phyloP scores from a whole-genome alignment of 108 stramenopile genomes.

The Fragilaria radians region DNA sequence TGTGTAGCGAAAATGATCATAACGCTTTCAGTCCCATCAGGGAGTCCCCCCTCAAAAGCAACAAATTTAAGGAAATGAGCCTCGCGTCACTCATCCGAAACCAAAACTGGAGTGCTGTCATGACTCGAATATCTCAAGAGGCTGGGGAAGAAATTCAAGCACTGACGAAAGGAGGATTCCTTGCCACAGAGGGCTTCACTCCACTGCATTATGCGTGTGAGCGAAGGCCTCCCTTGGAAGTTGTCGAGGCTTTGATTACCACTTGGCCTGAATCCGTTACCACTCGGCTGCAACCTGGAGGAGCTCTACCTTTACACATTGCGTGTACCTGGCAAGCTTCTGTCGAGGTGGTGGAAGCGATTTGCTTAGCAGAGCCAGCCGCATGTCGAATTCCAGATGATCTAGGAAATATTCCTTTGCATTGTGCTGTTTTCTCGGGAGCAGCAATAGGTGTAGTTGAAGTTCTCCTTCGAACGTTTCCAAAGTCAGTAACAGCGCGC shows the following conservation, averaged over 20 bases:
- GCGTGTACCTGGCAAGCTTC: constrained; percentile 80
- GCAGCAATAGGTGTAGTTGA: constrained; percentile 43
- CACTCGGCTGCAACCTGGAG: constrained; percentile 64
- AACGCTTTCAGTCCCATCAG: no score
- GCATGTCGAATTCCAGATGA: constrained; percentile 56
- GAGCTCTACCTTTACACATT: constrained; percentile 67
- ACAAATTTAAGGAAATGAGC: no score
- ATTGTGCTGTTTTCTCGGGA: constrained; percentile 80
- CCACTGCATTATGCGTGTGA: constrained; percentile 80
- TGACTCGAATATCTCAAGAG: constrained; percentile 45
- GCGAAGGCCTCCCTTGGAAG: constrained; percentile 52
- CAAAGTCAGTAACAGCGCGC: constrained; percentile 54
- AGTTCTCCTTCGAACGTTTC: constrained; percentile 47
- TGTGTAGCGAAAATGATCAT: no score
- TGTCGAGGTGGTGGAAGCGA: constrained; percentile 28
- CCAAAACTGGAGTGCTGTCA: constrained; percentile 58
- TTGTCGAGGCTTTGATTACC: constrained; percentile 48
- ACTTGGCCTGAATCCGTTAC: constrained; percentile 49
- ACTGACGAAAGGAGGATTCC: constrained; percentile 72
- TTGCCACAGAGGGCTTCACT: constrained; percentile 51
- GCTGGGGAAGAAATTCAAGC: constrained; percentile 47
- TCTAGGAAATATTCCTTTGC: constrained; percentile 72
- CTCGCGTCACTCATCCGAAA: constrained; percentile 52
- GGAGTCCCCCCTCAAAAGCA: no score
- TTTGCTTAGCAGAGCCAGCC: constrained; percentile 46